Evolutionary conservation across 116 monocot species (phyloP), one percentile per base, ranked within the genome.

Genomic region (Thalassia testudinum): DNA sequence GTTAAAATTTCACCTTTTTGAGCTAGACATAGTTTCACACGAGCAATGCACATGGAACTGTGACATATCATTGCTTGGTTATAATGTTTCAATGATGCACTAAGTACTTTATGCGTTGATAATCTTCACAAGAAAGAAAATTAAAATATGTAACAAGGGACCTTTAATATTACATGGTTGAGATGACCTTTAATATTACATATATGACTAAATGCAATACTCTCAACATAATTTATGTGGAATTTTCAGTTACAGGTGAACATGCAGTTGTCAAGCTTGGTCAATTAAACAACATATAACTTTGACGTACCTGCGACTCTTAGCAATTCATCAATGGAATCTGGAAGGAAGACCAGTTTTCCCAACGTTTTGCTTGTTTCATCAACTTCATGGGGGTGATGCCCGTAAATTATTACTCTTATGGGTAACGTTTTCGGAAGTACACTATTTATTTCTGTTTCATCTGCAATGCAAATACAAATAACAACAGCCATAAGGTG

Each of bases 271-370:
- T n/a, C n/a, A n/a, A n/a, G n/a, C n/a, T n/a, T n/a, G n/a, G n/a
- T n/a, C n/a, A n/a, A n/a, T n/a, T n/a, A n/a, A n/a, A n/a, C n/a
- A n/a, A n/a, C n/a, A n/a, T n/a, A n/a, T n/a, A n/a, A n/a, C n/a
- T n/a, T 4, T 1, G 21, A 24, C 20, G 13, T 70, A 85, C 85
- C 79, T 76, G 79, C 76, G 21, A 85, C 19, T 66, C 70, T 65
- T 14, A 80, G 56, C 17, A 86, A 65, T 20, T 77, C 86, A 50
- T 74, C 77, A 52, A 86, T 57, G 13, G 85, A 76, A 48, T 74
- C 69, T 30, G 86, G 80, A 37, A 80, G 69, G 47, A 34, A 26
- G 19, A 80, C 43, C 20, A 86, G 69, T 66, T 74, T 85, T n/a
- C 71, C 66, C 14, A 23, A 21, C 37, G 27, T 5, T 21, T 44